Evolutionary conservation across 345 rosid genomes (phyloP).

Genomic region (Microthlaspi erraticum): DNA sequence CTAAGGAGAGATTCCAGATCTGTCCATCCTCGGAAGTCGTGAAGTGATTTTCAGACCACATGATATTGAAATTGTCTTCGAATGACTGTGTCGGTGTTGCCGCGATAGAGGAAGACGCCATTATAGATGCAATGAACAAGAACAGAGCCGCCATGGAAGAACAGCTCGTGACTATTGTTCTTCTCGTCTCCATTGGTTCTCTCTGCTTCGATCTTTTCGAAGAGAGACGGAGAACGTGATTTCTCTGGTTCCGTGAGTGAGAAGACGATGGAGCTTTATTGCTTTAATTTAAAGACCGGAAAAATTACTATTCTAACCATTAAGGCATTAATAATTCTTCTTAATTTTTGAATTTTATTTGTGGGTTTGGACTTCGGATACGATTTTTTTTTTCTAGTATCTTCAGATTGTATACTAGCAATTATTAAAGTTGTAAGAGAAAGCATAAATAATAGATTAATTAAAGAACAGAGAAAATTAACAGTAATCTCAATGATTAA

Average conservation of each 20-base stretch:
- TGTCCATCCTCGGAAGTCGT: constrained; percentile 90
- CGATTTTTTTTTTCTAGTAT: not conserved
- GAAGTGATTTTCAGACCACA: constrained; percentile 95
- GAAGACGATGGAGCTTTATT: constrained; percentile 31
- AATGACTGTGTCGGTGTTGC: constrained; percentile 61
- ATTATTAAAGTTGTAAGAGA: not conserved
- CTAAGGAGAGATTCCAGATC: constrained; percentile 94
- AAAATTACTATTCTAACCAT: constrained; percentile 29
- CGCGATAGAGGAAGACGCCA: constrained; percentile 44
- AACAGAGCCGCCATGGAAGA: constrained; percentile 48
- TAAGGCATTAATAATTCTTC: constrained; percentile 21
- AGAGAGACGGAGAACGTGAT: constrained; percentile 37
- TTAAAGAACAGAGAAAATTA: not conserved
- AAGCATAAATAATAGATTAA: not conserved
- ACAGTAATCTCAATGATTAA: constrained; percentile 27
- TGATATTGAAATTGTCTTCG: constrained; percentile 85
- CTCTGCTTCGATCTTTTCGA: constrained; percentile 40
- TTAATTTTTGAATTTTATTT: not conserved
- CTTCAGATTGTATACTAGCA: not conserved
- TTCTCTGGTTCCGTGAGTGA: constrained; percentile 35
- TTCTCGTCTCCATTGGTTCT: constrained; percentile 35
- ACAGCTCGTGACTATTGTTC: constrained; percentile 6
- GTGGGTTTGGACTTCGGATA: constrained; percentile 24
- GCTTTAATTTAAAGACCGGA: constrained; percentile 26
- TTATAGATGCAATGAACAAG: constrained; percentile 47